Evolutionary conservation across 345 rosid species (phyloP).

Genomic region (Turritis glabra): DNA sequence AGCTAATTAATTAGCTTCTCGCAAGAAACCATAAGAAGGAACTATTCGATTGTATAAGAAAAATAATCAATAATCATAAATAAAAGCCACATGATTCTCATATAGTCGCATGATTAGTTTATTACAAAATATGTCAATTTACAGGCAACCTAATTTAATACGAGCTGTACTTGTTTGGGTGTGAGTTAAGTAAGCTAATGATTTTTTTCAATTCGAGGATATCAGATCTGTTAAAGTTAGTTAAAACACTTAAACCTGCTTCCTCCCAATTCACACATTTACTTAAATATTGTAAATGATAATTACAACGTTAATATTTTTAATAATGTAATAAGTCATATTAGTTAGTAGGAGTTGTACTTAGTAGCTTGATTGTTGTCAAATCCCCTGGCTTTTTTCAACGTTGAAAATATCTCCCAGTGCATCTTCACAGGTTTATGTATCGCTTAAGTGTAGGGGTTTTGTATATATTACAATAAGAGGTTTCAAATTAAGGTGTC

Average conservation of each 20-base stretch:
- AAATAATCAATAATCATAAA: background rate
- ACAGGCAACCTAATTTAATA: slow-evolving; percentile 32
- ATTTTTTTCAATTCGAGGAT: background rate
- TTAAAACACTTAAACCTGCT: slow-evolving; percentile 4
- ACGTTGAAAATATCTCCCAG: background rate
- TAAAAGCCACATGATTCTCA: background rate
- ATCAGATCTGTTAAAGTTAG: slow-evolving; percentile 8
- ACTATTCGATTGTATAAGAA: background rate
- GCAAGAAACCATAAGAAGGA: background rate
- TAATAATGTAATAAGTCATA: background rate
- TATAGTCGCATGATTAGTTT: background rate
- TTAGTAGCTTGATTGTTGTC: background rate
- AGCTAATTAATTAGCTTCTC: no score
- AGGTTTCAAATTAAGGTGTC: background rate
- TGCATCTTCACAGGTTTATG: background rate
- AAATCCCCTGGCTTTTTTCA: background rate
- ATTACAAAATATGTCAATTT: slow-evolving; percentile 28
- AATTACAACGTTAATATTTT: background rate
- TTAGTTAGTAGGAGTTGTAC: background rate
- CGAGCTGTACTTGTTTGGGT: slow-evolving; percentile 2
- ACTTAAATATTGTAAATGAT: background rate
- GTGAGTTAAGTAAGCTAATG: slow-evolving; percentile 21
- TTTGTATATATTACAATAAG: background rate
- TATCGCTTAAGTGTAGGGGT: background rate
- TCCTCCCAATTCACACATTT: background rate